A percentile compares a stretch with the other conserved stretches of the same genome.
Evolutionary conservation across 805 yeast species (phyloP).

Genomic region (Lipomyces chichibuensis): DNA sequence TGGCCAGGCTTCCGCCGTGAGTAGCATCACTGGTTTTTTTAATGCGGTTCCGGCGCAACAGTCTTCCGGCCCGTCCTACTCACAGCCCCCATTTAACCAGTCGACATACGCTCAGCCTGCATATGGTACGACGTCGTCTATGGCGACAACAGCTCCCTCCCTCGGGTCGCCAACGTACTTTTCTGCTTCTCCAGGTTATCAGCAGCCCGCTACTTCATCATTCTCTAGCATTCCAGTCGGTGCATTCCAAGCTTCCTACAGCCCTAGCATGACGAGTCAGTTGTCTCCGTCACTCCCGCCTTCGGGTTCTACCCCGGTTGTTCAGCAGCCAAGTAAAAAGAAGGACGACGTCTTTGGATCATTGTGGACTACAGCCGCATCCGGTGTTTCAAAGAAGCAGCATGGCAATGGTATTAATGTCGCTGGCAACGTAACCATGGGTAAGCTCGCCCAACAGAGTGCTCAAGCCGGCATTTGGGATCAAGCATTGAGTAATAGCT

Average conservation of each 20-base stretch:
- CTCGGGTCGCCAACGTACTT: not conserved
- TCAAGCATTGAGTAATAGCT: slow-evolving; percentile 24
- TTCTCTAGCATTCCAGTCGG: not conserved
- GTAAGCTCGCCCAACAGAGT: slow-evolving; percentile 40
- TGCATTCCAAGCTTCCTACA: not conserved
- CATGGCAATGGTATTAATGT: not conserved
- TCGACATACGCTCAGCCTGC: slow-evolving; percentile 11
- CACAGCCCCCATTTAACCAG: slow-evolving; percentile 19
- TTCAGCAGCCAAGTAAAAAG: slow-evolving; percentile 3
- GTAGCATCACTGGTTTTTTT: slow-evolving; percentile 42
- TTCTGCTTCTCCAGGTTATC: not conserved
- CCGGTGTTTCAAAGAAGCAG: slow-evolving; percentile 34
- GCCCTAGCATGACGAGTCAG: not conserved
- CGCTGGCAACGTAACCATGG: slow-evolving; percentile 31
- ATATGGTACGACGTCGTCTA: not conserved
- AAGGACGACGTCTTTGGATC: slow-evolving; percentile 48
- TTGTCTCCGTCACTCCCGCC: slow-evolving; percentile 33
- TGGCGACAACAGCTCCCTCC: not conserved
- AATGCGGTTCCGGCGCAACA: slow-evolving; percentile 26
- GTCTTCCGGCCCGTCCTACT: not conserved
- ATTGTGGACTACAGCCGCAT: slow-evolving; percentile 45
- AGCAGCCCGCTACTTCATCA: not conserved
- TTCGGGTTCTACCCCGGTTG: slow-evolving; percentile 26
- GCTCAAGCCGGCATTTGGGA: slow-evolving; percentile 42
- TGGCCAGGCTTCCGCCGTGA: slow-evolving; percentile 42